phyloP scores from a whole-genome alignment of 2,329 filamentous ascomycete genomes.

The Talaromyces sp. region DNA sequence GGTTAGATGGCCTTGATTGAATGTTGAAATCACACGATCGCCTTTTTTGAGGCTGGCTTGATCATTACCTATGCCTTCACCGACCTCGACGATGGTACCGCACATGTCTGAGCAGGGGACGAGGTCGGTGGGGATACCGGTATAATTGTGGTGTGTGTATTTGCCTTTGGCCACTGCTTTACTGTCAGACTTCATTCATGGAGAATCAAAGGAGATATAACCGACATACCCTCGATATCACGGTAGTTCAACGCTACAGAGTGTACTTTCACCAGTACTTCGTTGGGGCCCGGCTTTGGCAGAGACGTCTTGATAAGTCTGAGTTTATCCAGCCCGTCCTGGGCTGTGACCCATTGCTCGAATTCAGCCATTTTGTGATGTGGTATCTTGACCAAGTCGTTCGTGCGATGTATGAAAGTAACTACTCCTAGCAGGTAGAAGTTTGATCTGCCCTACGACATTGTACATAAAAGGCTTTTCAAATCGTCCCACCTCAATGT shows the following conservation, averaged over 20 bases:
- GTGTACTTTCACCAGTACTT: conserved; percentile 53
- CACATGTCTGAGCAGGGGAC: conserved; percentile 71
- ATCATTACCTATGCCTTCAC: conserved; percentile 39
- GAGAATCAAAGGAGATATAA: background rate
- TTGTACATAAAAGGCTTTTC: background rate
- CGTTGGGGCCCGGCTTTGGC: conserved; percentile 49
- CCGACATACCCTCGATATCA: conserved; percentile 1
- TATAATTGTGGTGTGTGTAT: conserved; percentile 61
- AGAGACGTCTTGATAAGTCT: conserved; percentile 44
- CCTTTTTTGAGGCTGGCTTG: conserved; percentile 48
- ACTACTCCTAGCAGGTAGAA: background rate
- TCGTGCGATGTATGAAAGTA: background rate
- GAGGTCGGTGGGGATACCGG: conserved; percentile 43
- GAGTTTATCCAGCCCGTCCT: conserved; percentile 57
- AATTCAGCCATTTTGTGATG: conserved; percentile 19
- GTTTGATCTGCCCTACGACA: background rate
- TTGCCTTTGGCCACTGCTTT: conserved; percentile 59
- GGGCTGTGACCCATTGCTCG: conserved; percentile 53
- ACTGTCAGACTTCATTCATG: background rate
- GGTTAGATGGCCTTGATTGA: conserved; percentile 52
- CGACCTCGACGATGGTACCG: conserved; percentile 55
- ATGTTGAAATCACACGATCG: conserved; percentile 65
- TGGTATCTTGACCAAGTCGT: background rate
- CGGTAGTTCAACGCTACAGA: conserved; percentile 55
- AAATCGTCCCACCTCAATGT: no score